A percentile compares a stretch with the other conserved stretches of the same genome.
phyloP scores from a whole-genome alignment of 257 asterid species.

The Solanum appendiculatum region DNA sequence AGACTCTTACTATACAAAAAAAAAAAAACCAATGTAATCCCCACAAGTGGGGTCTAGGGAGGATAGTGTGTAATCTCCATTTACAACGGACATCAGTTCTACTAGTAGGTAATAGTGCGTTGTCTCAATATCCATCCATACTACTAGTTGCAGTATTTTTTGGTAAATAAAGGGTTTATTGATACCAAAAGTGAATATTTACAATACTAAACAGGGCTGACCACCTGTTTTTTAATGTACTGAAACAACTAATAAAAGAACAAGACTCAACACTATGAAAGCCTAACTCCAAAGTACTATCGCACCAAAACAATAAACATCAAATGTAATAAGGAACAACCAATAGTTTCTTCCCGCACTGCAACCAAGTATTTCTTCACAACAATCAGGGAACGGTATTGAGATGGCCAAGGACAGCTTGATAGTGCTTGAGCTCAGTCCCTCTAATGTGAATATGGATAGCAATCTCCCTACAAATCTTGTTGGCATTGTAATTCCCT shows the following conservation, averaged over 20 bases:
- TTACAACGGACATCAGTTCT: constrained; percentile 21
- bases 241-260: not conserved
- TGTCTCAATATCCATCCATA: not conserved
- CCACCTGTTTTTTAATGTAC: no score
- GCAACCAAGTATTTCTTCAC: not conserved
- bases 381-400: not conserved
- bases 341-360: not conserved
- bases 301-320: not conserved
- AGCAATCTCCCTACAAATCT: not conserved
- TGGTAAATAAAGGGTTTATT: no score
- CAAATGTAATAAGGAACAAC: not conserved
- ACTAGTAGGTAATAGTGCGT: not conserved
- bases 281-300: not conserved
- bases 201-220: no score
- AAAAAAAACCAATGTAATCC: not conserved
- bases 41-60: not conserved
- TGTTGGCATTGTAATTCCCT: not conserved
- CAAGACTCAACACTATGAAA: not conserved
- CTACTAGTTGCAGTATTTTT: not conserved
- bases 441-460: not conserved
- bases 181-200: no score
- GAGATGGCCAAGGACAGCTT: not conserved
- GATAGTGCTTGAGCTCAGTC: not conserved
- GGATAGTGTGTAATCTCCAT: not conserved
- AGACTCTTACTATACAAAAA: not conserved